A percentile compares a stretch with the other conserved stretches of the same genome.
Conservation (phyloP, 306 rosid genomes). For the Mucuna pruriens region DNA sequence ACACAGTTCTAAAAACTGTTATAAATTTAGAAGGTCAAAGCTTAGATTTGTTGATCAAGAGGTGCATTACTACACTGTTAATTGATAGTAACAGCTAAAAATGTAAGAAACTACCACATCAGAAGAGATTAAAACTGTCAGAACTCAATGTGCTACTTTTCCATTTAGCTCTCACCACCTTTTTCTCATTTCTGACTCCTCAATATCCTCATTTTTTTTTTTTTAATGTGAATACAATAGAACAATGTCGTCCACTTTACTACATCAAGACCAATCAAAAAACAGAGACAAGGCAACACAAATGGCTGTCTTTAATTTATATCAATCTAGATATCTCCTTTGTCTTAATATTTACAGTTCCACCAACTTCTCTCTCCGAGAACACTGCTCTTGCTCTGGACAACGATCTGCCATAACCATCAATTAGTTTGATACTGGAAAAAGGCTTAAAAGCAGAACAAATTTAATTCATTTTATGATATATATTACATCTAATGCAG, state of each 20-base stretch:
- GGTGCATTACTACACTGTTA: neutral
- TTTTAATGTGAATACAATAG: constrained; percentile 18
- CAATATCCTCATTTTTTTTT: constrained; percentile 13
- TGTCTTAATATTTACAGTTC: constrained; percentile 53
- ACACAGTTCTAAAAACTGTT: neutral
- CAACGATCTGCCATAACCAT: constrained; percentile 48
- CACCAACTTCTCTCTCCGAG: constrained; percentile 18
- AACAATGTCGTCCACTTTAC: constrained; percentile 33
- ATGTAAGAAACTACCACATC: neutral
- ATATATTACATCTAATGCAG: neutral
- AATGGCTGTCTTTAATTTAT: constrained; percentile 37
- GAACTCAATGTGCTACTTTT: constrained; percentile 6
- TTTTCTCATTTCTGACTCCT: neutral
- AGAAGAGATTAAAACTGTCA: constrained; percentile 9
- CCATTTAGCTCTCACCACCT: constrained; percentile 4
- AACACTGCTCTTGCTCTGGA: constrained; percentile 29
- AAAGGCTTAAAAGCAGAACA: neutral
- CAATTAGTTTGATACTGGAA: neutral
- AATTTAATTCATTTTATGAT: neutral
- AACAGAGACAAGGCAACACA: constrained; percentile 28
- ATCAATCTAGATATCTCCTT: constrained; percentile 42
- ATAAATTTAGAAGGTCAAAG: neutral
- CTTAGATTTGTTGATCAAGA: neutral
- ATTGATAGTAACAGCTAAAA: neutral
- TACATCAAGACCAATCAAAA: constrained; percentile 41